Evolutionary conservation across 176 grass and related monocot genomes (phyloP).

Genomic region (Rhipidocladum racemiflorum): DNA sequence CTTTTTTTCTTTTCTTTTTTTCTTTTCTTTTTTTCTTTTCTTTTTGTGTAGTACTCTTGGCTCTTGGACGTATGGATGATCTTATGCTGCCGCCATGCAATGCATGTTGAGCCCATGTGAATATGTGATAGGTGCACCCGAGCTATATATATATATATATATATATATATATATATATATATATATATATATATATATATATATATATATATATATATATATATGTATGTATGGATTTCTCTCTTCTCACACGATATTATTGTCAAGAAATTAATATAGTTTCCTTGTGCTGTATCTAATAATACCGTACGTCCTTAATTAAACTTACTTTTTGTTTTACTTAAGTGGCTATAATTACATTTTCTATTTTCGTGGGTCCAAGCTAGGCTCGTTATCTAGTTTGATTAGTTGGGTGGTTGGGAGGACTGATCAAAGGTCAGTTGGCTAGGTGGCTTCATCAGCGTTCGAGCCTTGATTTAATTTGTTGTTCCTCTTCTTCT

Average conservation of each 20-base stretch:
- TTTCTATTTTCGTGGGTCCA: neutral
- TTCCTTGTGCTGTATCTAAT: neutral
- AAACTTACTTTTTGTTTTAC: neutral
- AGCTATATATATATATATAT: too few relatives aligned
- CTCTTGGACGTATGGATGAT: conserved; percentile 36
- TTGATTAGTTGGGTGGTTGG: neutral
- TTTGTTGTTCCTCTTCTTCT: too few relatives aligned
- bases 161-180: too few relatives aligned
- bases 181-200: too few relatives aligned
- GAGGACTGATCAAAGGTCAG: too few relatives aligned
- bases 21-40: too few relatives aligned
- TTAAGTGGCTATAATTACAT: neutral
- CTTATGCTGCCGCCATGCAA: conserved; percentile 33
- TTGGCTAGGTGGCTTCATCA: too few relatives aligned
- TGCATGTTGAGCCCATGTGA: conserved; percentile 18
- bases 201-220: too few relatives aligned
- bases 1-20: too few relatives aligned
- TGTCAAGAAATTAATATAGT: neutral
- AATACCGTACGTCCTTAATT: neutral
- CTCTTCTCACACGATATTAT: neutral
- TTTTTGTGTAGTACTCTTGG: too few relatives aligned
- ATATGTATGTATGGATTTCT: too few relatives aligned
- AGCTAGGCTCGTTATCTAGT: neutral
- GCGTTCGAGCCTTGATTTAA: too few relatives aligned
- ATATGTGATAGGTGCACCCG: neutral